Base-by-base conservation (phyloP, 1,284 basidiomycete species). In the Mrakiaceae sp. region DNA sequence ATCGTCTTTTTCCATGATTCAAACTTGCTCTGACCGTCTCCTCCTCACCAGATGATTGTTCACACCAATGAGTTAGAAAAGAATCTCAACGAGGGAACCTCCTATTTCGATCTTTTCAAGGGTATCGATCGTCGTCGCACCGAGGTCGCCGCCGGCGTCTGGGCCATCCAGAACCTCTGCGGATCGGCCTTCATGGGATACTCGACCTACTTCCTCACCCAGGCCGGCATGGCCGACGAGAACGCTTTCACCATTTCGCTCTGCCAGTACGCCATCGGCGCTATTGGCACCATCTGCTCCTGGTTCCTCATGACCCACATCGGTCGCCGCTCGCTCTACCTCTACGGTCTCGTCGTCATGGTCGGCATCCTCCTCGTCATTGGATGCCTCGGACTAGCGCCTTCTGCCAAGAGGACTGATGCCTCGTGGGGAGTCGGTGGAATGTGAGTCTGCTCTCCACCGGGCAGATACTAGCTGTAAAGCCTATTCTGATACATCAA, bases 41-140 rank as follows among this genome's bases (percentile, higher is more conserved):
- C 5, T 59, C 12, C 42, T 42, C 9, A 3, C 9, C 12, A 5
- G 40, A 27, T 39, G 68, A 75, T 78, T 70, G 71, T 74, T 16
- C 74, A 78, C 69, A 78, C 78, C 57, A 77, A 75, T 64, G 75
- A 73, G 58, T 66, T 78, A 51, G 78, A 79, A 68, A 74, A 73
- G 68, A 66, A 4, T 42, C 16, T 59, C 42, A 66, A 70, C 8
- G 70, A 69, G 27, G 73, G 74, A 7, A 69, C 72, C 0, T 66
- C 70, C n/a, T 80, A 78, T 71, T 64, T 70, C 27, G 78, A 80
- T 69, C 80, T 79, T 72, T 79, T 81, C 76, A 72, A 72, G 62
- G 77, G 75, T 6, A 68, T 70, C 68, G 72, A 78, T 69, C 67
- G 70, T n/a, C 73, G 78, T 14, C 70, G 78, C 49, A 78, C 77